A percentile compares a stretch with the other conserved stretches of the same genome.
Evolutionary conservation across 257 asterid species (phyloP).

Genomic region (Osmanthus fragrans): DNA sequence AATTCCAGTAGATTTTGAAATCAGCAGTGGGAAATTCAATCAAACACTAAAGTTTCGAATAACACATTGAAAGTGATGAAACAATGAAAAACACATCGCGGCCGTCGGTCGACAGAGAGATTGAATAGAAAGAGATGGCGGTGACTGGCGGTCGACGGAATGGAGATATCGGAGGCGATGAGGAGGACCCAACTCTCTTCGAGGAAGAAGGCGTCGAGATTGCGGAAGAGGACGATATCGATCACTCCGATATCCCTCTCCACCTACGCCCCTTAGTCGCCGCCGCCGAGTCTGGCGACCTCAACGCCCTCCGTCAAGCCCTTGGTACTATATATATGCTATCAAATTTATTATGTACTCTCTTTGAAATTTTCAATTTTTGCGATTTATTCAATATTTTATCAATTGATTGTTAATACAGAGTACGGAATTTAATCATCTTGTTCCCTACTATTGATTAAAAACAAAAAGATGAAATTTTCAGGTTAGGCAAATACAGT

Average conservation of each 20-base stretch:
- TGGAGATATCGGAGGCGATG: constrained; percentile 51
- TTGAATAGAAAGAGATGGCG: constrained; percentile 54
- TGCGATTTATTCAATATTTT: background rate
- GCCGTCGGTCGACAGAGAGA: constrained; percentile 8
- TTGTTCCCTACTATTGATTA: background rate
- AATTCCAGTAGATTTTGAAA: too few relatives aligned
- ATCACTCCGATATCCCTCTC: constrained; percentile 57
- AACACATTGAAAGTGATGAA: too few relatives aligned
- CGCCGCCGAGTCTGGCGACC: constrained; percentile 74
- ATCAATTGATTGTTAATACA: background rate
- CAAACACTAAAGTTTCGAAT: too few relatives aligned
- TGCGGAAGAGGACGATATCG: constrained; percentile 42
- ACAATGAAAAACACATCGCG: too few relatives aligned
- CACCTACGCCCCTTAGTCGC: constrained; percentile 76
- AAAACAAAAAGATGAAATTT: background rate
- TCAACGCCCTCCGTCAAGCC: constrained; percentile 64
- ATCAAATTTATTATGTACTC: background rate
- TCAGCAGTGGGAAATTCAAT: too few relatives aligned
- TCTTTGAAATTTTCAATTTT: background rate
- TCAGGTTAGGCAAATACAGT: background rate
- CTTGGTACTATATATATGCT: constrained; percentile 41
- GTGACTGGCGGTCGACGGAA: constrained; percentile 69
- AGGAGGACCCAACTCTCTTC: constrained; percentile 54
- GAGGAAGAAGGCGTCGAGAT: constrained; percentile 61
- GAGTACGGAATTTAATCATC: background rate